phyloP scores from a whole-genome alignment of 1,284 basidiomycete genomes.

The Pulchroboletus neoregius region DNA sequence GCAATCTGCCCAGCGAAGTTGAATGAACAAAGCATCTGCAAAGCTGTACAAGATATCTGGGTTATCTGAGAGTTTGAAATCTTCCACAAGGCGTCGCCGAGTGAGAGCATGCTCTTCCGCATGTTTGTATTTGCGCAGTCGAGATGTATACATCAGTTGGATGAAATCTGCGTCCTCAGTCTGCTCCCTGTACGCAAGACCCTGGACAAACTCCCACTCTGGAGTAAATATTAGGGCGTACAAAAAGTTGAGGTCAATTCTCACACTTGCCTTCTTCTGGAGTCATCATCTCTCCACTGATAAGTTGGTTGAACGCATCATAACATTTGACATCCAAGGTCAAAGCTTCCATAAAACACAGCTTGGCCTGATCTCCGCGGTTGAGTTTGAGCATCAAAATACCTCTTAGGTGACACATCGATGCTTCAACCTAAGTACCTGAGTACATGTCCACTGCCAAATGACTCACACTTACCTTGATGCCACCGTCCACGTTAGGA shows the following conservation, averaged over 20 bases:
- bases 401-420: conserved; percentile 92
- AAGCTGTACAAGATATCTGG: conserved; percentile 90
- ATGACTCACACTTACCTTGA: conserved; percentile 57
- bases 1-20: conserved; percentile 93
- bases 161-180: conserved; percentile 88
- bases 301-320: conserved; percentile 89
- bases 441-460: conserved; percentile 8
- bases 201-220: conserved; percentile 97
- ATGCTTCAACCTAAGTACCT: conserved; percentile 76
- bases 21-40: conserved; percentile 86
- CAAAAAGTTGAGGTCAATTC: neutral
- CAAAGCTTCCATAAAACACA: conserved; percentile 93
- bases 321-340: conserved; percentile 96
- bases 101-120: conserved; percentile 77
- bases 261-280: conserved; percentile 74
- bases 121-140: conserved; percentile 87
- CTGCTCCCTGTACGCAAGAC: conserved; percentile 80
- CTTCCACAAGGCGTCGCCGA: conserved; percentile 68
- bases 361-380: conserved; percentile 83
- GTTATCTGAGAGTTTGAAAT: conserved; percentile 82
- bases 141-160: conserved; percentile 86
- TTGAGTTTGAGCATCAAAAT: conserved; percentile 92
- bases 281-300: conserved; percentile 92
- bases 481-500: conserved; percentile 78
- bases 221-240: conserved; percentile 4